Percentiles rank a stretch among this genome's conserved stretches.
These are phyloP conservation scores for Hygrophoropsis aurantiaca DNA, from an alignment of 768 basidiomycete species.

Conservation along the genomic window DNA sequence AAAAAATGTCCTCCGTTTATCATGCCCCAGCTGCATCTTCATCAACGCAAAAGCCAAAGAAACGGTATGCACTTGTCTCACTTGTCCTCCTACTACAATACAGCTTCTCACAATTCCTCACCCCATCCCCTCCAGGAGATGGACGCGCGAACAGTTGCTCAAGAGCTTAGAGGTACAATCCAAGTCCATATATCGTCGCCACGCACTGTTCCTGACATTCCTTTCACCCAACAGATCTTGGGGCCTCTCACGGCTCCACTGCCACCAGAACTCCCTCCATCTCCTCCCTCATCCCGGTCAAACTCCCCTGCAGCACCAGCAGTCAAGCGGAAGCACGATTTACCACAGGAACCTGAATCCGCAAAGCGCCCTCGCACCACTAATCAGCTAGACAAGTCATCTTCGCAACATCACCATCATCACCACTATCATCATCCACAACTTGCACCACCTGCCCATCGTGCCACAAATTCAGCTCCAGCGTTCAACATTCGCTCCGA, in stretches of 20 bases:
- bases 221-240: slow-evolving; percentile 33
- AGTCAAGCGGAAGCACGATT: slow-evolving; percentile 39
- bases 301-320: slow-evolving; percentile 37
- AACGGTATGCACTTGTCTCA: slow-evolving; percentile 31
- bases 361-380: slow-evolving; percentile 32
- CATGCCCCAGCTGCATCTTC: slow-evolving; percentile 27
- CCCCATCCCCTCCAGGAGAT: slow-evolving; percentile 28
- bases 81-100: slow-evolving; percentile 4
- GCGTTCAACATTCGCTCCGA: slow-evolving; percentile 35
- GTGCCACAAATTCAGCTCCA: slow-evolving; percentile 20
- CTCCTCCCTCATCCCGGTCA: slow-evolving; percentile 44
- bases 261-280: slow-evolving; percentile 44
- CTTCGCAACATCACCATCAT: slow-evolving; percentile 25
- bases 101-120: slow-evolving; percentile 17
- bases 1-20: slow-evolving; percentile 28
- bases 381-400: slow-evolving; percentile 21
- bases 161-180: slow-evolving; percentile 39
- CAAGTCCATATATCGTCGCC: neutral
- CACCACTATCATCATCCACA: slow-evolving; percentile 26
- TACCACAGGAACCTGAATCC: slow-evolving; percentile 22
- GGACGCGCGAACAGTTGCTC: slow-evolving; percentile 38
- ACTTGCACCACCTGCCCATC: slow-evolving; percentile 15
- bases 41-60: slow-evolving; percentile 26
- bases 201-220: slow-evolving; percentile 17
- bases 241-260: slow-evolving; percentile 39